Evolutionary conservation across 2,329 filamentous ascomycete species (phyloP), one percentile per base, ranked within the genome.

Genomic region (Polychaeton citri): DNA sequence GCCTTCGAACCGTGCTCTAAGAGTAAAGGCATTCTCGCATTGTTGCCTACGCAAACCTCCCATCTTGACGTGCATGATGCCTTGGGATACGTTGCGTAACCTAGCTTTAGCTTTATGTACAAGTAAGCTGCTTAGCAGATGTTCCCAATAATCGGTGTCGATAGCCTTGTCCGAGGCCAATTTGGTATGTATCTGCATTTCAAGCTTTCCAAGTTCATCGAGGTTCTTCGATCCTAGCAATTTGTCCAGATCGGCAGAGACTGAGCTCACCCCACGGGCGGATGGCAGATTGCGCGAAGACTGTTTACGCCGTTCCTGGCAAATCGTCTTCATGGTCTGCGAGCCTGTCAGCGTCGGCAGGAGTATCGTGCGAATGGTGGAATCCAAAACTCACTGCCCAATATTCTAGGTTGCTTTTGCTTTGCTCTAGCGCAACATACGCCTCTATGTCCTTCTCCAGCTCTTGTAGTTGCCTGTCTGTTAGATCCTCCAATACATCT

Each of bases 141-240:
- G 84, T 54, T 93, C 85, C 90, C 90, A 98, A 58, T 96, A 98
- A 60, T 98, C 90, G 2, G 82, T 85, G 58, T 98, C 90, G 46
- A 98, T 88, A 7, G 83, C 79, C 53, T 95, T 87, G 53, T 94
- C 79, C 6, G 85, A 92, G 35, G 78, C 71, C 33, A 98, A 65
- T 63, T 98, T 98, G 12, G 70, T 67, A 54, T 76, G 77, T 57
- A 98, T 90, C 62, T 96, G 87, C 44, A 69, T 74, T 60, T 98
- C 88, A 33, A 98, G 67, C 13, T 73, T 73, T 53, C 87, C 80
- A n/a, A 98, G 68, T 57, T 96, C 83, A 49, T 85, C 79, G 49
- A 84, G 77, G 12, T 78, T 75, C 63, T 98, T 98, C 6, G 86
- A 84, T 3, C 74, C 72, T 8, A 98, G 68, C 21, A 98, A 76